These are phyloP conservation scores for Alternaria rosae DNA, from an alignment of 2,329 filamentous ascomycete species.

Conservation along the genomic window DNA sequence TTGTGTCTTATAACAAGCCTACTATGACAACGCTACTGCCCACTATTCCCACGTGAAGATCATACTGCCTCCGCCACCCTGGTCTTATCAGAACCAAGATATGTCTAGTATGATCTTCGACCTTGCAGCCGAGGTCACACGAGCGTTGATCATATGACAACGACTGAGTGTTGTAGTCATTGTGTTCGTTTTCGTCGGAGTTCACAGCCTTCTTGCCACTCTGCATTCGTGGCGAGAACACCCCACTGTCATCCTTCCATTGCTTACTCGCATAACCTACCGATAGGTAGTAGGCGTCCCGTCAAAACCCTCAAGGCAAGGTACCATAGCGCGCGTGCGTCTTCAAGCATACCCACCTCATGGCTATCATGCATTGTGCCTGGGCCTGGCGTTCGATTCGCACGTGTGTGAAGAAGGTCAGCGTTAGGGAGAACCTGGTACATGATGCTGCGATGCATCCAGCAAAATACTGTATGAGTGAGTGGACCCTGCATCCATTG, in stretches of 20 bases:
- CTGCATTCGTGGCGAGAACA: background rate
- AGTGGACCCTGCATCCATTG: background rate
- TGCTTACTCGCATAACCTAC: background rate
- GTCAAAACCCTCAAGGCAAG: background rate
- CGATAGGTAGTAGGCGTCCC: background rate
- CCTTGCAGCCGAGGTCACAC: background rate
- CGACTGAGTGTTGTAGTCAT: background rate
- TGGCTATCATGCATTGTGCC: background rate
- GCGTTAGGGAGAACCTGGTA: background rate
- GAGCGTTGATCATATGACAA: background rate
- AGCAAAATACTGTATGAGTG: slow-evolving; percentile 1
- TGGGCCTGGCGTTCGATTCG: background rate
- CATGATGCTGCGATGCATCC: background rate
- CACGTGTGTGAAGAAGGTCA: background rate
- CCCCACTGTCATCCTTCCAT: background rate
- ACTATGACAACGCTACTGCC: background rate
- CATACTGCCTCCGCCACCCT: background rate
- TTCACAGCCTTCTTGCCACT: slow-evolving; percentile 5
- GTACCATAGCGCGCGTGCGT: background rate
- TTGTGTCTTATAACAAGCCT: slow-evolving; percentile 1
- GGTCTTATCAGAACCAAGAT: background rate
- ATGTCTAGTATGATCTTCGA: background rate
- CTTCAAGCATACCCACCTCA: background rate
- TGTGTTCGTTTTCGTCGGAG: slow-evolving; percentile 2
- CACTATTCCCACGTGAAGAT: background rate